Conservation (phyloP, 331 rosid species). For the Rhamnella rubrinervis region DNA sequence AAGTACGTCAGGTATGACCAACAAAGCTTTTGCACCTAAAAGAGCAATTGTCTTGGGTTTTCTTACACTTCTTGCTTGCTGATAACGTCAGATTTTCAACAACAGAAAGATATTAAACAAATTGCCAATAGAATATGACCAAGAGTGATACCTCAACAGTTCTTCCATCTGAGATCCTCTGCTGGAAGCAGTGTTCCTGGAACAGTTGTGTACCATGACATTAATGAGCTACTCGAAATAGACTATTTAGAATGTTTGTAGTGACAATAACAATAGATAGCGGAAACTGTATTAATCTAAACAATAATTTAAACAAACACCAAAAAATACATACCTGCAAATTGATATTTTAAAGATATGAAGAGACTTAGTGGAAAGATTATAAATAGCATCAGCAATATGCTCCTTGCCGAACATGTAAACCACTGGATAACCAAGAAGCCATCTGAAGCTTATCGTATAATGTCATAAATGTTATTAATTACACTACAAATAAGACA, state of each 20-base stretch:
- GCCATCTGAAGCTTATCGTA: constrained; percentile 67
- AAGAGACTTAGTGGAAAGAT: constrained; percentile 77
- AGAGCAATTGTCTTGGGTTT: not conserved
- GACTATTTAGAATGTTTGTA: not conserved
- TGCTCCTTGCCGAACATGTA: constrained; percentile 72
- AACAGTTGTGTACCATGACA: constrained; percentile 23
- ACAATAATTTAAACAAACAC: not conserved
- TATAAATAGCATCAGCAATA: constrained; percentile 58
- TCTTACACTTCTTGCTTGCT: not conserved
- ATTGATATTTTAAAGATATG: constrained; percentile 62
- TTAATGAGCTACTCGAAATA: not conserved
- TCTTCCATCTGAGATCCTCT: constrained; percentile 64
- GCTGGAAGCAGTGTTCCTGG: constrained; percentile 52
- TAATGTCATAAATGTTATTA: not conserved
- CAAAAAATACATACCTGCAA: constrained; percentile 57
- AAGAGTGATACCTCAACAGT: constrained; percentile 62
- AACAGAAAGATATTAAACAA: not conserved
- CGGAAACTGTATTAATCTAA: not conserved
- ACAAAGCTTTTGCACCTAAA: not conserved
- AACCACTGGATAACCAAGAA: constrained; percentile 87
- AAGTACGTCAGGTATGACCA: not conserved
- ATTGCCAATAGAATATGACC: not conserved
- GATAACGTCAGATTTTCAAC: not conserved
- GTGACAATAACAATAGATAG: not conserved
- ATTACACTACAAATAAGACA: constrained; percentile 2